phyloP scores from a whole-genome alignment of 352 stramenopile genomes.

The Phytophthora capsici region DNA sequence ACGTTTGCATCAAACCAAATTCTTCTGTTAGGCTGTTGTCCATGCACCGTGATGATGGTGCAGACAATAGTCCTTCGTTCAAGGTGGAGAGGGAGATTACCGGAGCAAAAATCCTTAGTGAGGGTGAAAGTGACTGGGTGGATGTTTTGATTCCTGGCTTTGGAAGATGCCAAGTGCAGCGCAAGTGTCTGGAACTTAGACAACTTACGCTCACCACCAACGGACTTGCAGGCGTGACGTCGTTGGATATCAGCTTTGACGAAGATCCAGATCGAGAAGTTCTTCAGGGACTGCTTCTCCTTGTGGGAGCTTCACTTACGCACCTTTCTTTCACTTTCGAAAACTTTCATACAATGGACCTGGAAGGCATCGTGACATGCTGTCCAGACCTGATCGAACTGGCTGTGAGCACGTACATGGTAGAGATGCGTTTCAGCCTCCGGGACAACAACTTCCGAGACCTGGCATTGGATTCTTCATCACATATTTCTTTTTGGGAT shows the following conservation, averaged over 20 bases:
- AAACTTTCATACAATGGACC: constrained; percentile 17
- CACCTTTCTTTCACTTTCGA: constrained; percentile 29
- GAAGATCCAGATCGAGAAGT: constrained; percentile 25
- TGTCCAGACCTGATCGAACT: constrained; percentile 31
- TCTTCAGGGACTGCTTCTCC: constrained; percentile 27
- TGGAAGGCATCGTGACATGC: constrained; percentile 29
- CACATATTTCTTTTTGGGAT: constrained; percentile 4
- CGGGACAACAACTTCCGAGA: constrained; percentile 26
- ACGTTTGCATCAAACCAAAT: constrained; percentile 22
- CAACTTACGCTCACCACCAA: constrained; percentile 14
- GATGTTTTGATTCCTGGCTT: constrained; percentile 29
- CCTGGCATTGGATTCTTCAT: constrained; percentile 13
- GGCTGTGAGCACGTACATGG: constrained; percentile 25
- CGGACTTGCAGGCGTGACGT: constrained; percentile 30
- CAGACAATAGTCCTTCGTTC: constrained; percentile 3
- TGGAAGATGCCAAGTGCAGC: constrained; percentile 26
- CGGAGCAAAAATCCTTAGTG: constrained; percentile 13
- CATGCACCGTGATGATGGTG: constrained; percentile 15
- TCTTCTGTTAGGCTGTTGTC: constrained; percentile 3
- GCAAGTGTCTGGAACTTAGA: constrained; percentile 9
- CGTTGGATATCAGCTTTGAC: constrained; percentile 24
- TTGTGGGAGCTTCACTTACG: constrained; percentile 27
- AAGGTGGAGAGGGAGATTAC: constrained; percentile 20
- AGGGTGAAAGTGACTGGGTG: constrained; percentile 6
- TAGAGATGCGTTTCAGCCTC: constrained; percentile 29